A percentile compares a stretch with the other conserved stretches of the same genome.
Evolutionary conservation across 2,329 filamentous ascomycete genomes (phyloP).

Genomic region (Clonostachys byssicola): DNA sequence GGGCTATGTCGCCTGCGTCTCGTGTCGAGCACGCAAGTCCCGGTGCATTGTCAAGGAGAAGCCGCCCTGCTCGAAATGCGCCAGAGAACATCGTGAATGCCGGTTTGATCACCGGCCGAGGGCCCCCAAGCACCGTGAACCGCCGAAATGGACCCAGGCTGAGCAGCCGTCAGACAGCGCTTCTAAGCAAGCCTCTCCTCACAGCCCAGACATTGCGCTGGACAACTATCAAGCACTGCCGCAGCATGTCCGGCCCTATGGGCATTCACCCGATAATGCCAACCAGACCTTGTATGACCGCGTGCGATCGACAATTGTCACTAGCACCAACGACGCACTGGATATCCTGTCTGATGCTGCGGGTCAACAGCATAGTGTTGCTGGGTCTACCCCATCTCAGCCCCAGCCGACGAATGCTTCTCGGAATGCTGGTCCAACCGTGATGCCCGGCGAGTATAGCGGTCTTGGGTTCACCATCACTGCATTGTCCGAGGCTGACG

Average conservation of each 20-base stretch:
- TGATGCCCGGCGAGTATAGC: background rate
- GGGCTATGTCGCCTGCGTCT: conserved; percentile 7
- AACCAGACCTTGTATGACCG: background rate
- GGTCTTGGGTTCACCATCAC: conserved; percentile 2
- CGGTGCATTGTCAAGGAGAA: conserved; percentile 6
- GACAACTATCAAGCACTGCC: too few relatives aligned
- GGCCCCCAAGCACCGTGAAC: conserved; percentile 4
- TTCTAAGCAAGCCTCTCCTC: too few relatives aligned
- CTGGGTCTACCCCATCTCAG: background rate
- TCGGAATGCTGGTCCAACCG: background rate
- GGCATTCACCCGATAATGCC: too few relatives aligned
- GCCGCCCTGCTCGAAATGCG: conserved; percentile 7
- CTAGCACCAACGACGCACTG: background rate
- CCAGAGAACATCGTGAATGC: conserved; percentile 7
- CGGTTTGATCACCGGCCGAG: conserved; percentile 4
- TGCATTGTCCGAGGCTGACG: conserved; percentile 9
- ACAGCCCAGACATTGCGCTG: too few relatives aligned
- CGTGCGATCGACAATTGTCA: background rate
- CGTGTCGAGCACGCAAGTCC: conserved; percentile 5
- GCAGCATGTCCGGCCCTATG: too few relatives aligned
- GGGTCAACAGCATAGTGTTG: background rate
- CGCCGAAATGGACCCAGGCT: conserved; percentile 2
- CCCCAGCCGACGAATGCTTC: background rate
- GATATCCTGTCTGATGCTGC: background rate
- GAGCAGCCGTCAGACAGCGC: too few relatives aligned